A percentile compares a stretch with the other conserved stretches of the same genome.
phyloP scores from a whole-genome alignment of 495 filamentous ascomycete genomes.

The Hypoxylon subgilvum region DNA sequence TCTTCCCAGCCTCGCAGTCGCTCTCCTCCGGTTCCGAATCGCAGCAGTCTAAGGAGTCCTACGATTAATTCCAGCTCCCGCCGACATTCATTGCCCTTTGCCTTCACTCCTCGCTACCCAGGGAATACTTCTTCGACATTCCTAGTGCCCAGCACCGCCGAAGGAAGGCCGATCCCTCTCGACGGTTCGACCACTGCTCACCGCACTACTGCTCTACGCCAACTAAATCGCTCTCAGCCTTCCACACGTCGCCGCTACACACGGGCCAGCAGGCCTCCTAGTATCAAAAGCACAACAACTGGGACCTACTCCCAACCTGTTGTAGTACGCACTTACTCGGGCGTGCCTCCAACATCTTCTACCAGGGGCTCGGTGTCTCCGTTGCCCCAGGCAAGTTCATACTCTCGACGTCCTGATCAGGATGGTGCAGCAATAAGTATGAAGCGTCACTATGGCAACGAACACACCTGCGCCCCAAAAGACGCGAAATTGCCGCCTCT shows the following conservation, averaged over 20 bases:
- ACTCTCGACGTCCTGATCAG: conserved; percentile 15
- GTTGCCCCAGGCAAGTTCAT: conserved; percentile 6
- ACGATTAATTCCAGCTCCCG: conserved; percentile 7
- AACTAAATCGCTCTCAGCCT: conserved; percentile 54
- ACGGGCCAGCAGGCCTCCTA: conserved; percentile 39
- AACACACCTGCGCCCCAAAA: conserved; percentile 20
- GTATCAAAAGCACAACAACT: conserved; percentile 51
- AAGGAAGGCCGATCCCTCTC: conserved; percentile 53
- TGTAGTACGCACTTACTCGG: conserved; percentile 62
- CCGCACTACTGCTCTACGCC: conserved; percentile 51
- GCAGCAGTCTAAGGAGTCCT: neutral
- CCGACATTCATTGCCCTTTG: conserved; percentile 42
- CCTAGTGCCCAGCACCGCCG: conserved; percentile 51
- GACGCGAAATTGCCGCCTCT: conserved; percentile 54
- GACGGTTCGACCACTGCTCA: conserved; percentile 48
- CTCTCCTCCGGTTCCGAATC: conserved; percentile 5
- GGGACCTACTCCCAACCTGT: conserved; percentile 62
- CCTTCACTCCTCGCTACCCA: conserved; percentile 47
- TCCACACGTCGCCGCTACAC: conserved; percentile 50
- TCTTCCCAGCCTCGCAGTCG: conserved; percentile 15
- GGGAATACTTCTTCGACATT: conserved; percentile 51
- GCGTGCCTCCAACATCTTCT: conserved; percentile 37
- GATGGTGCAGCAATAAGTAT: conserved; percentile 32
- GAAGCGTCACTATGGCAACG: conserved; percentile 41
- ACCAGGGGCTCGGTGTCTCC: conserved; percentile 8